Percentiles rank a stretch among this genome's conserved stretches.
These are phyloP conservation scores for Apophysomyces trapeziformis DNA, from an alignment of 371 early-diverging fungal species.

Conservation along the genomic window DNA sequence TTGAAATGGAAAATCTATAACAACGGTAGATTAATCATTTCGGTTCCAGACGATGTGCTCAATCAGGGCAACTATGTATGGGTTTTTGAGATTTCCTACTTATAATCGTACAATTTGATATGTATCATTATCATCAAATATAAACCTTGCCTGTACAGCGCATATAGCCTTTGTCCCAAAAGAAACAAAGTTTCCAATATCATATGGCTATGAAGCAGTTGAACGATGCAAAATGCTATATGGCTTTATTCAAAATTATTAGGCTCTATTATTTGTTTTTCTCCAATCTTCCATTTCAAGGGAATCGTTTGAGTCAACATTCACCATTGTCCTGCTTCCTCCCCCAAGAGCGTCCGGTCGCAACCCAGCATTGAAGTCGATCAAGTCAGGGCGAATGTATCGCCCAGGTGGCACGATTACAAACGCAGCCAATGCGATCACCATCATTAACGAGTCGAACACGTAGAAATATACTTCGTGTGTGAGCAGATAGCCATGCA, in stretches of 20 bases:
- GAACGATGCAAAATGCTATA: too few relatives aligned
- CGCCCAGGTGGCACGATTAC: constrained; percentile 3
- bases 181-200: too few relatives aligned
- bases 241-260: background rate
- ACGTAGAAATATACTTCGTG: constrained; percentile 12
- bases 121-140: too few relatives aligned
- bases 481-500: constrained; percentile 1
- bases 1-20: constrained; percentile 10
- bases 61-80: constrained; percentile 17
- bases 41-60: constrained; percentile 11
- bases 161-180: background rate
- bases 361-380: background rate
- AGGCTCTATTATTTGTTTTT: background rate
- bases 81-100: constrained; percentile 18
- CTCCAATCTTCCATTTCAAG: background rate
- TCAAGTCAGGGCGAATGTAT: constrained; percentile 9
- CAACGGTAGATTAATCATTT: constrained; percentile 16
- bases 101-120: background rate
- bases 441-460: constrained; percentile 14
- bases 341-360: background rate
- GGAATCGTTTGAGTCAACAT: background rate
- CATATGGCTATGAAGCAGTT: too few relatives aligned
- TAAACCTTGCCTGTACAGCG: background rate
- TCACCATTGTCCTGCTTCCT: constrained; percentile 2
- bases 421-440: constrained; percentile 7